A percentile compares a stretch with the other conserved stretches of the same genome.
phyloP scores from a whole-genome alignment of 768 basidiomycete species.

The Amanita polypyramis region DNA sequence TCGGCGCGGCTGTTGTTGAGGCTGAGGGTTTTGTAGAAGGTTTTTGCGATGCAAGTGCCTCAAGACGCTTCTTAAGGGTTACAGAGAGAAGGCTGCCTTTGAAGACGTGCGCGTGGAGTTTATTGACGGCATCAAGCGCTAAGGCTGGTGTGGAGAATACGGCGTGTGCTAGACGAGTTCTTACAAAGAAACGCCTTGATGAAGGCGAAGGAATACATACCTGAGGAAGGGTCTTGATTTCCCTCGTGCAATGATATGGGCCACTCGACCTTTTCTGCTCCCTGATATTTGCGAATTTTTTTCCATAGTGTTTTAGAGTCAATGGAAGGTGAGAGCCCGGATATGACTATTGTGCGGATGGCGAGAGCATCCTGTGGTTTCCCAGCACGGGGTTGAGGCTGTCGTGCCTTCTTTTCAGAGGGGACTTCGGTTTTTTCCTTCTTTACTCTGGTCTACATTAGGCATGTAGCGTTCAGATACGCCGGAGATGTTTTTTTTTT shows the following conservation, averaged over 20 bases:
- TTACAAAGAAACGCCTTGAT: background rate
- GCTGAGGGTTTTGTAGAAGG: slow-evolving; percentile 10
- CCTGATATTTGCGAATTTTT: slow-evolving; percentile 70
- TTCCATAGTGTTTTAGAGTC: slow-evolving; percentile 73
- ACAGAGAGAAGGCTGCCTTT: slow-evolving; percentile 83
- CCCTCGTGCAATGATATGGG: slow-evolving; percentile 43
- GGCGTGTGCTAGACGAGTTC: slow-evolving; percentile 43
- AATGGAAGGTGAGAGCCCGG: slow-evolving; percentile 56
- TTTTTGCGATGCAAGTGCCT: slow-evolving; percentile 44
- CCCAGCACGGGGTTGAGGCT: slow-evolving; percentile 20
- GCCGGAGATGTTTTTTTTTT: slow-evolving; percentile 1
- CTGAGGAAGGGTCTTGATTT: slow-evolving; percentile 34
- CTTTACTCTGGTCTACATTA: slow-evolving; percentile 33
- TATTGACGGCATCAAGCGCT: slow-evolving; percentile 62
- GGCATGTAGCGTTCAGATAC: background rate
- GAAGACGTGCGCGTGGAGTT: slow-evolving; percentile 89
- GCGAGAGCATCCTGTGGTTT: slow-evolving; percentile 61
- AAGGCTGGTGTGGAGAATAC: slow-evolving; percentile 57
- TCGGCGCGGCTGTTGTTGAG: slow-evolving; percentile 34
- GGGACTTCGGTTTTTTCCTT: slow-evolving; percentile 20
- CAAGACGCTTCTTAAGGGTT: slow-evolving; percentile 77
- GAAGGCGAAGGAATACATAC: slow-evolving; percentile 20
- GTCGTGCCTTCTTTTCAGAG: slow-evolving; percentile 21
- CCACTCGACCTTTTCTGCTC: slow-evolving; percentile 71
- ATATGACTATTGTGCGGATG: slow-evolving; percentile 68